These are phyloP conservation scores for Aspergillus amoenus DNA, from an alignment of 2,329 filamentous ascomycete genomes.

Conservation along the genomic window DNA sequence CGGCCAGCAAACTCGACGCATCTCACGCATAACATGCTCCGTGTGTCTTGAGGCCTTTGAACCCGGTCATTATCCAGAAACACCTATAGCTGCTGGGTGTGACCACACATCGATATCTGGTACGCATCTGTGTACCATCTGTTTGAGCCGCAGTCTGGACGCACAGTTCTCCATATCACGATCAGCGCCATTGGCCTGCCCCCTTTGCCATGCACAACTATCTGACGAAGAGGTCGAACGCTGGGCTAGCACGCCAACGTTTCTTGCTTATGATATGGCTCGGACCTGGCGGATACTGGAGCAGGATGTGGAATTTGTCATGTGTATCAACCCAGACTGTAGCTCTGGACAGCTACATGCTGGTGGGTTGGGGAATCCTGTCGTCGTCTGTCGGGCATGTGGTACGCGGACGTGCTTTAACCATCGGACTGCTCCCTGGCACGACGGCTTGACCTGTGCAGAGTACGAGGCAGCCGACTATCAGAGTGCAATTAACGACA, in stretches of 20 bases:
- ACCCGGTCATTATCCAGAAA: constrained; percentile 8
- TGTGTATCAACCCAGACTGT: constrained; percentile 15
- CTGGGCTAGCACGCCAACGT: constrained; percentile 18
- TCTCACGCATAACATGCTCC: constrained; percentile 6
- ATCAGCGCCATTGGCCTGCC: constrained; percentile 10
- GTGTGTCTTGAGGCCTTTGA: constrained; percentile 14
- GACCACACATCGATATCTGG: constrained; percentile 14
- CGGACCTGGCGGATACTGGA: constrained; percentile 17
- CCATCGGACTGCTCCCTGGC: constrained; percentile 17
- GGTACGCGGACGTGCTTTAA: constrained; percentile 19
- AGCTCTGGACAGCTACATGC: constrained; percentile 20
- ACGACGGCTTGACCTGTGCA: constrained; percentile 19
- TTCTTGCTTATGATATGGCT: constrained; percentile 14
- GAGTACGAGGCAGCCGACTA: constrained; percentile 13
- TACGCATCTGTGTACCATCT: constrained; percentile 15
- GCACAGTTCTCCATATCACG: constrained; percentile 13
- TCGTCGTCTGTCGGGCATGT: constrained; percentile 18
- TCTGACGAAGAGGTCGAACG: constrained; percentile 15
- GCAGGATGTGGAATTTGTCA: constrained; percentile 18
- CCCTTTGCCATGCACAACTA: constrained; percentile 16
- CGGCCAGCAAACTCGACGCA: neutral
- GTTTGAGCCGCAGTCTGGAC: constrained; percentile 18
- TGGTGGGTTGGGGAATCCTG: constrained; percentile 16
- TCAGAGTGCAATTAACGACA: neutral
- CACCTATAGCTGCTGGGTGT: constrained; percentile 16